These are phyloP conservation scores for Trametes meyenii DNA, from an alignment of 768 basidiomycete species.

Conservation along the genomic window DNA sequence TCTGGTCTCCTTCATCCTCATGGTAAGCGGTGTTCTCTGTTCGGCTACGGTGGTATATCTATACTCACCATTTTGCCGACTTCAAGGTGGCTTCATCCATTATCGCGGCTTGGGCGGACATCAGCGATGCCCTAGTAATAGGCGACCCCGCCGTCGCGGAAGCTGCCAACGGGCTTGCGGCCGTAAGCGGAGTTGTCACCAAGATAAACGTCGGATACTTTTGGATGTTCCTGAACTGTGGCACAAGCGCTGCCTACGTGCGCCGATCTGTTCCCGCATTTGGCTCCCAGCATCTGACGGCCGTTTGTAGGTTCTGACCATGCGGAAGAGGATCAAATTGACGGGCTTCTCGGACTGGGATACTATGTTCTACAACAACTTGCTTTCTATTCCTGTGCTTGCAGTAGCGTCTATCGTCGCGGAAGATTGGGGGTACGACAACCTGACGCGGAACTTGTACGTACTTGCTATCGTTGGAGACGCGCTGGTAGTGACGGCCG, in stretches of 20 bases:
- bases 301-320: slow-evolving; percentile 78
- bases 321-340: slow-evolving; percentile 94
- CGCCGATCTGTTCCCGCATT: slow-evolving; percentile 33
- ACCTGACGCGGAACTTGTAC: slow-evolving; percentile 86
- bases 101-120: slow-evolving; percentile 96
- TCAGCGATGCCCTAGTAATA: slow-evolving; percentile 48
- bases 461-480: slow-evolving; percentile 30
- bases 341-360: slow-evolving; percentile 99
- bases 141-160: slow-evolving; percentile 33
- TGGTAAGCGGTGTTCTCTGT: slow-evolving; percentile 54
- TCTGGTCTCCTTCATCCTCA: slow-evolving; percentile 86
- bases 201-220: slow-evolving; percentile 81
- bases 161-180: slow-evolving; percentile 31
- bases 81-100: slow-evolving; percentile 85
- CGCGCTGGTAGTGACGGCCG: not conserved
- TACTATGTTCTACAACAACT: slow-evolving; percentile 98
- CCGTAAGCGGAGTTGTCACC: slow-evolving; percentile 50
- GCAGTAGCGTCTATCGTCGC: slow-evolving; percentile 77
- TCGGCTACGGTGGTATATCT: not conserved
- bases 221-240: slow-evolving; percentile 96
- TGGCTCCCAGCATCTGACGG: not conserved
- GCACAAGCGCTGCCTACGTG: slow-evolving; percentile 89
- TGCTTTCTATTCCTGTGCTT: slow-evolving; percentile 91
- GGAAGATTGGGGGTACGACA: slow-evolving; percentile 88
- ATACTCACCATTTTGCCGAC: not conserved